Evolutionary conservation across 2,329 filamentous ascomycete genomes (phyloP).

Genomic region (Blastomyces silverae): DNA sequence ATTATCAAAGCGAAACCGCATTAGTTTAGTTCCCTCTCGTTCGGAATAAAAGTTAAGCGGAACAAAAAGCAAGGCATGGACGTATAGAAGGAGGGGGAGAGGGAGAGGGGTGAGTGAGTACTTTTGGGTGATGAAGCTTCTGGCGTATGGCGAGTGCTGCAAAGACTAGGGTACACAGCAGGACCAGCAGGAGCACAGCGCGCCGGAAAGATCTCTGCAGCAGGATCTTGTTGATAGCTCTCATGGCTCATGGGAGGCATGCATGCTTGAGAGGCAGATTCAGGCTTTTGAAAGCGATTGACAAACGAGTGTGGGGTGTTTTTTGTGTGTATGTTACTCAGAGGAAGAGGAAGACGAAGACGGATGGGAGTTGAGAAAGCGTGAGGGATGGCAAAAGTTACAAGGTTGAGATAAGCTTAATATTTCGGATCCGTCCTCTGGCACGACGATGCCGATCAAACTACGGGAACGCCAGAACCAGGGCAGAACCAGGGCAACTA

Average conservation of each 20-base stretch:
- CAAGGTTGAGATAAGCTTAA: neutral
- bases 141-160: neutral
- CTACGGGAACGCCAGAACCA: too few species aligned
- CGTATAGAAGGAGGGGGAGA: neutral
- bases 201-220: constrained; percentile 5
- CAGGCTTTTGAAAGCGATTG: neutral
- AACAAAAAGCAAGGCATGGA: neutral
- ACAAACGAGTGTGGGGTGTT: neutral
- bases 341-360: neutral
- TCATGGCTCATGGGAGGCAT: constrained; percentile 10
- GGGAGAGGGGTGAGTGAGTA: neutral
- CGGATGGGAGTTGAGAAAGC: neutral
- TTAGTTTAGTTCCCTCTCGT: neutral
- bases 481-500: too few species aligned
- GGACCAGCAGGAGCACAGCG: neutral
- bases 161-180: neutral
- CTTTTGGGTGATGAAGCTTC: neutral
- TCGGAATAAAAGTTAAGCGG: neutral
- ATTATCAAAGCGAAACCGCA: neutral
- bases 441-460: too few species aligned
- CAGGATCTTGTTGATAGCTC: constrained; percentile 7
- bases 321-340: neutral
- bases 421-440: too few species aligned
- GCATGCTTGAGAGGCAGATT: neutral
- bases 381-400: neutral